phyloP scores from a whole-genome alignment of 1,284 basidiomycete species.

The Entoloma clypeatum region DNA sequence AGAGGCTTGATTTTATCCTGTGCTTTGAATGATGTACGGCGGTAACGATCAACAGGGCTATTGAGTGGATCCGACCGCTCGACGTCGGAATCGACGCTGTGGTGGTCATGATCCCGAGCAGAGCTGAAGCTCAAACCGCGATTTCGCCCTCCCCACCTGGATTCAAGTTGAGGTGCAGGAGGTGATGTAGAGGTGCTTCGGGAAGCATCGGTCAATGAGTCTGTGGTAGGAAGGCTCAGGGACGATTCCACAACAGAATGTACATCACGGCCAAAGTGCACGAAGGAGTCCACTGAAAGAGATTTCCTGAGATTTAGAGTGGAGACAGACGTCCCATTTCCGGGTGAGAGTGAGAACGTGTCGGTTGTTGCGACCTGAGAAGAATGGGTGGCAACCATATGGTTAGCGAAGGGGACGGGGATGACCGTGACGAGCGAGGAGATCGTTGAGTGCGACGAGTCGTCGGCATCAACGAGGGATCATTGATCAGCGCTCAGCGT shows the following conservation, averaged over 20 bases:
- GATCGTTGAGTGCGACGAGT: too few relatives aligned
- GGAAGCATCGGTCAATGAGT: constrained; percentile 29
- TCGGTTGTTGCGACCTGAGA: constrained; percentile 30
- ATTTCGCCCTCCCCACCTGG: constrained; percentile 37
- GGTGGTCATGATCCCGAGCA: constrained; percentile 37
- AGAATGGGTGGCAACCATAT: constrained; percentile 11
- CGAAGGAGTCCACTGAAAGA: constrained; percentile 72
- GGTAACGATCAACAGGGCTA: constrained; percentile 33
- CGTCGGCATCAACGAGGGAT: too few relatives aligned
- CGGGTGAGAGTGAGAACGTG: constrained; percentile 19
- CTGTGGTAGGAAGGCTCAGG: constrained; percentile 32
- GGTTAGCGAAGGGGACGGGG: too few relatives aligned
- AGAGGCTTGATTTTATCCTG: constrained; percentile 33
- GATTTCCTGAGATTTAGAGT: constrained; percentile 55
- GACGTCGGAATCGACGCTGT: constrained; percentile 48
- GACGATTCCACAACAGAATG: constrained; percentile 32
- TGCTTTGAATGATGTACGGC: constrained; percentile 35
- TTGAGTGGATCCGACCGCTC: constrained; percentile 44
- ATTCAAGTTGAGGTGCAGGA: constrained; percentile 27
- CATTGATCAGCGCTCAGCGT: too few relatives aligned
- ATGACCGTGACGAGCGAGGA: too few relatives aligned
- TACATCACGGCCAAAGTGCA: constrained; percentile 40
- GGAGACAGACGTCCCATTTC: constrained; percentile 14
- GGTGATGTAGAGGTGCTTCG: constrained; percentile 22
- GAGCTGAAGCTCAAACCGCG: constrained; percentile 56